phyloP scores from a whole-genome alignment of 371 early-diverging fungal species.

The Apophysomyces elegans region DNA sequence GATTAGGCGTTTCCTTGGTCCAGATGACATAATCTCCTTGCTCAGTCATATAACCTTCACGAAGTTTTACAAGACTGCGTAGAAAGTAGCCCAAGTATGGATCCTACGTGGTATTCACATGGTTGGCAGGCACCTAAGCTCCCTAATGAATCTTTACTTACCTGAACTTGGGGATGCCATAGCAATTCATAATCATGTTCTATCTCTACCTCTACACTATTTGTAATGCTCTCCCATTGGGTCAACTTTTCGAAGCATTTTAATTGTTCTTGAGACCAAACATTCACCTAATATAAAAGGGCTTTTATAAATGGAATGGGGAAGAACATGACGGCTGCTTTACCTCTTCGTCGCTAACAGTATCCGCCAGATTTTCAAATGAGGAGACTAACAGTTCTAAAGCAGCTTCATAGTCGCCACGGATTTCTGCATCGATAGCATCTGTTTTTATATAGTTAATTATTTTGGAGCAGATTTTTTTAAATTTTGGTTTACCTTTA shows the following conservation, averaged over 20 bases:
- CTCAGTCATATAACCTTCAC: conserved; percentile 44
- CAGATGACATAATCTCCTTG: conserved; percentile 44
- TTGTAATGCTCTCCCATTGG: conserved; percentile 65
- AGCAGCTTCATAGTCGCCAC: conserved; percentile 63
- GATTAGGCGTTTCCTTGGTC: conserved; percentile 56
- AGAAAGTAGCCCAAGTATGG: conserved; percentile 61
- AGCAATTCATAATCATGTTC: conserved; percentile 41
- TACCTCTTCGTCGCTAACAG: conserved; percentile 49
- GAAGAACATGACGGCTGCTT: not conserved
- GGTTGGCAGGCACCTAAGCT: not conserved
- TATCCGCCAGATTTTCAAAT: conserved; percentile 31
- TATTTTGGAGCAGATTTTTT: not conserved
- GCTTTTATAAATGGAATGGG: too few species aligned
- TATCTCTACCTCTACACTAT: conserved; percentile 43
- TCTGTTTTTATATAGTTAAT: conserved; percentile 15
- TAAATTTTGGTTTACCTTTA: conserved; percentile 29
- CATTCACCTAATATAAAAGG: conserved; percentile 10
- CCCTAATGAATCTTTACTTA: conserved; percentile 7
- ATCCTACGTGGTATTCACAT: conserved; percentile 22
- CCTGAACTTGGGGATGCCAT: conserved; percentile 58
- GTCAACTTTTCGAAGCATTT: conserved; percentile 67
- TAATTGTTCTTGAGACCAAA: conserved; percentile 64
- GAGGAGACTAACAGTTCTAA: conserved; percentile 52
- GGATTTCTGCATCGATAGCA: conserved; percentile 64
- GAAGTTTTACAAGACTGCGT: conserved; percentile 56